Evolutionary conservation across 1,284 basidiomycete genomes (phyloP).

Genomic region (Tetrapyrgos nigripes): DNA sequence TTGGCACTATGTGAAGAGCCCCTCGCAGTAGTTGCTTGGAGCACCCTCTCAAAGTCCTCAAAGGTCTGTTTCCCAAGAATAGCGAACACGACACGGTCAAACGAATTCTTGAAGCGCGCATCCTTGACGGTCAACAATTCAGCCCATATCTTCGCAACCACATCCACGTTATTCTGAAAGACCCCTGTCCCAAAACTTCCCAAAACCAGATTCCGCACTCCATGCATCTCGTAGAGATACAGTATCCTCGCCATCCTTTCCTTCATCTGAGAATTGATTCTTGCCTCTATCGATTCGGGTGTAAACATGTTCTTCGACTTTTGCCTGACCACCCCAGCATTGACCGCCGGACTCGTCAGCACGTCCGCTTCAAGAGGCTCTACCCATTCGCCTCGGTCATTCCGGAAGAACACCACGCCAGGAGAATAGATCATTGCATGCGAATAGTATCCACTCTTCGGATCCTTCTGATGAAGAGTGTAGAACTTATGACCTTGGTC

Average conservation of each 20-base stretch:
- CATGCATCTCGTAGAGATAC: slow-evolving; percentile 65
- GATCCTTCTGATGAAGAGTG: slow-evolving; percentile 54
- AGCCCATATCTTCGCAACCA: slow-evolving; percentile 65
- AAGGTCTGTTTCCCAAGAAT: slow-evolving; percentile 62
- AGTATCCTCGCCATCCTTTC: slow-evolving; percentile 74
- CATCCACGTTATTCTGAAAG: slow-evolving; percentile 64
- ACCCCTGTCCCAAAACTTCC: slow-evolving; percentile 80
- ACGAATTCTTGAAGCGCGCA: slow-evolving; percentile 60
- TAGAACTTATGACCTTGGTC: slow-evolving; percentile 61
- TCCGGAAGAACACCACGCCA: slow-evolving; percentile 57
- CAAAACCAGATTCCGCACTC: slow-evolving; percentile 62
- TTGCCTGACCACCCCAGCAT: slow-evolving; percentile 63
- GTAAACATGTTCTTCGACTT: slow-evolving; percentile 9
- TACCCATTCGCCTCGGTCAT: slow-evolving; percentile 60
- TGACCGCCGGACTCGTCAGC: slow-evolving; percentile 71
- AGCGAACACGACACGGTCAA: slow-evolving; percentile 69
- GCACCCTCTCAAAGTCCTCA: slow-evolving; percentile 50
- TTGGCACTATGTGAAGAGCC: background rate
- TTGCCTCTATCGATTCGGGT: slow-evolving; percentile 37
- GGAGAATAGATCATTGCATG: slow-evolving; percentile 76
- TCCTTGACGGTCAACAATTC: slow-evolving; percentile 54
- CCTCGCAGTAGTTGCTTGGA: slow-evolving; percentile 21
- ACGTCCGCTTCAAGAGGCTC: slow-evolving; percentile 64
- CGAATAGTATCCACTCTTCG: slow-evolving; percentile 61
- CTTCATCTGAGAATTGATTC: slow-evolving; percentile 62